A percentile compares a stretch with the other conserved stretches of the same genome.
Evolutionary conservation across 768 basidiomycete species (phyloP).

Genomic region (Candolleomyces eurysporus): DNA sequence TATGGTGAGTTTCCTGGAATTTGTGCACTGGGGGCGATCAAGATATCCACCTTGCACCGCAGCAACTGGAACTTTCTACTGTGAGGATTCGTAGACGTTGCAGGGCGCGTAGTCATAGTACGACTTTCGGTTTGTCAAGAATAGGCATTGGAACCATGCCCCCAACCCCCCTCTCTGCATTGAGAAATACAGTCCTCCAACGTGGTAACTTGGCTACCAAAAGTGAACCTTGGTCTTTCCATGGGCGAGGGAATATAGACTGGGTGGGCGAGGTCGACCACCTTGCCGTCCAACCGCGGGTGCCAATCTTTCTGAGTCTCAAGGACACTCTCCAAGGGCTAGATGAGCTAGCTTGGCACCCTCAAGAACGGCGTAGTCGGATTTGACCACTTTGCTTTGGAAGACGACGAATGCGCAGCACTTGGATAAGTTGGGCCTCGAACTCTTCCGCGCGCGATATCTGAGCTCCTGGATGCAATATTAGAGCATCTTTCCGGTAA

Average conservation of each 20-base stretch:
- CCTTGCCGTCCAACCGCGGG: constrained; percentile 37
- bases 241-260: constrained; percentile 36
- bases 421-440: background rate
- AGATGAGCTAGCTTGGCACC: constrained; percentile 14
- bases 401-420: constrained; percentile 12
- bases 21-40: no score
- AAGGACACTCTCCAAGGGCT: constrained; percentile 32
- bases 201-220: background rate
- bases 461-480: constrained; percentile 17
- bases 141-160: no score
- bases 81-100: no score
- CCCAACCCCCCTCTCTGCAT: constrained; percentile 5
- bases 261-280: constrained; percentile 44
- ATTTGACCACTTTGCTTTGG: constrained; percentile 17
- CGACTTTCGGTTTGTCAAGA: no score
- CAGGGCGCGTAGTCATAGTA: no score
- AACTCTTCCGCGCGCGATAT: constrained; percentile 10
- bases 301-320: constrained; percentile 42
- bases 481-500: constrained; percentile 16
- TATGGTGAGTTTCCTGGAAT: no score
- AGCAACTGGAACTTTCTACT: no score
- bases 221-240: constrained; percentile 20
- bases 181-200: constrained; percentile 13
- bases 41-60: no score
- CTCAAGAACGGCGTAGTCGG: constrained; percentile 26